Conservation (phyloP, 2,329 filamentous ascomycete genomes). For the Esteya vermicola region DNA sequence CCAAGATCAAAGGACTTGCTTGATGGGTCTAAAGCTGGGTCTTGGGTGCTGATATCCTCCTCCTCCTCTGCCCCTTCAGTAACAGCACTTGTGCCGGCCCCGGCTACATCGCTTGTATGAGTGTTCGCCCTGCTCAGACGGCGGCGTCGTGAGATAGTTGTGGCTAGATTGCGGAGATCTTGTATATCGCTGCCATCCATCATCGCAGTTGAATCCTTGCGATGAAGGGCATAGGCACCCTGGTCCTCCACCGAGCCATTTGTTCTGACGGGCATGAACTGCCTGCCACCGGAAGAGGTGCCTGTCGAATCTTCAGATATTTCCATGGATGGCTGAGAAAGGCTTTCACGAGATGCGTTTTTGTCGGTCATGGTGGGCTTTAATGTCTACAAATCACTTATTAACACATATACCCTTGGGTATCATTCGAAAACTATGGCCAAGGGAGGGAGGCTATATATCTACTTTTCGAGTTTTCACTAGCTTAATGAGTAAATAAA, state of each 20-base stretch:
- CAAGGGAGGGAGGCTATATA: no score
- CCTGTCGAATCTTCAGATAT: no score
- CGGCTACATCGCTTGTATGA: neutral
- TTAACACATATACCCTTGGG: no score
- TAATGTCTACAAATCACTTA: no score
- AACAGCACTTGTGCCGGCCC: neutral
- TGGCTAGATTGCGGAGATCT: conserved; percentile 9
- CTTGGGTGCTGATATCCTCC: conserved; percentile 13
- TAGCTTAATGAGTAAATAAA: no score
- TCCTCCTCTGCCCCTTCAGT: neutral
- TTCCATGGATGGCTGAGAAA: neutral
- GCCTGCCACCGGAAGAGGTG: no score
- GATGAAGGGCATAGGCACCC: neutral
- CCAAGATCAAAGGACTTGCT: conserved; percentile 33
- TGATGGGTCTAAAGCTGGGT: conserved; percentile 31
- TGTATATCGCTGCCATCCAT: conserved; percentile 5
- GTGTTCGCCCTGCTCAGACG: neutral
- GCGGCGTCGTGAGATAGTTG: conserved; percentile 27
- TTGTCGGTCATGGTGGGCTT: no score
- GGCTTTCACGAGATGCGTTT: no score
- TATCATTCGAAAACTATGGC: no score
- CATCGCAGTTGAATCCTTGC: neutral
- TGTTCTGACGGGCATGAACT: neutral
- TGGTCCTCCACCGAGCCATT: neutral
- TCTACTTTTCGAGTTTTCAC: no score